These are phyloP conservation scores for Blastomyces gilchristii DNA, from an alignment of 2,329 filamentous ascomycete species.

Conservation along the genomic window DNA sequence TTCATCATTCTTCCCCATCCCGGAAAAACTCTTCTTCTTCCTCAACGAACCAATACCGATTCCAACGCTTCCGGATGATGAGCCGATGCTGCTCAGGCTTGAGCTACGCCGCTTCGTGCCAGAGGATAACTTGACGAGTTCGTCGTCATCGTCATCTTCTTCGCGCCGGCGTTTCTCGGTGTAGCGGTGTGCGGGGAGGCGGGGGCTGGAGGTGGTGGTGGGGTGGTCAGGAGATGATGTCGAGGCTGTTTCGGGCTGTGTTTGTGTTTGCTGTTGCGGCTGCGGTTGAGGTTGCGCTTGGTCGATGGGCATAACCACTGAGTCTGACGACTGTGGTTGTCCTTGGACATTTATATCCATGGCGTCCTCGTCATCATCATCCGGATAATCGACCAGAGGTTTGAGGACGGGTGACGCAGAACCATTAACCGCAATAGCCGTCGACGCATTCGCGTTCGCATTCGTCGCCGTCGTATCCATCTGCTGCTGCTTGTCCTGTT, in stretches of 20 bases:
- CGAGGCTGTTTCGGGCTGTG: neutral
- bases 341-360: constrained; percentile 44
- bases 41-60: constrained; percentile 25
- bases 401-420: constrained; percentile 50
- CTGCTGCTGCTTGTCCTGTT: constrained; percentile 23
- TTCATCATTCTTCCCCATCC: constrained; percentile 13
- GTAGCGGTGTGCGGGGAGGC: constrained; percentile 58
- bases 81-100: constrained; percentile 24
- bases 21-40: constrained; percentile 26
- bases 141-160: constrained; percentile 89
- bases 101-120: constrained; percentile 39
- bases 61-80: constrained; percentile 8
- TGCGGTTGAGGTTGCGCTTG: neutral
- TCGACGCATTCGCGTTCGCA: constrained; percentile 14
- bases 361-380: constrained; percentile 69
- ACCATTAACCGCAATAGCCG: constrained; percentile 45
- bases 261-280: neutral
- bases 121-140: constrained; percentile 67
- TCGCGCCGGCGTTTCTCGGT: constrained; percentile 76
- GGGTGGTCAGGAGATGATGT: neutral
- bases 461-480: constrained; percentile 19
- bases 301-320: neutral
- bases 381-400: constrained; percentile 81
- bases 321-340: constrained; percentile 10
- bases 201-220: neutral